Conservation (phyloP, 177 flowering plant species). For the Vitis hybrid region DNA sequence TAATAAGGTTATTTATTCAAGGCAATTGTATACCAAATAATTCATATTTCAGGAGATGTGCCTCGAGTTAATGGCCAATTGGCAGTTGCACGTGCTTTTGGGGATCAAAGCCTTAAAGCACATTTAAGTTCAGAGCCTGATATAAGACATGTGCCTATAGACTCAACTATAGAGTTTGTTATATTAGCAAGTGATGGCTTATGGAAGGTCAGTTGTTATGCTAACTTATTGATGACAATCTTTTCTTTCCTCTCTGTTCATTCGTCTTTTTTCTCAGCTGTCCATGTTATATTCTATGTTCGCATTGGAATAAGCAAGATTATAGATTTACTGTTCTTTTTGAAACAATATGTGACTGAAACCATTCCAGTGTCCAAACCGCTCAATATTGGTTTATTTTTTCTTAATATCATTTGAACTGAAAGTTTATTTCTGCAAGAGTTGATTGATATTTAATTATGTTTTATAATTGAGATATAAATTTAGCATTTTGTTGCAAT, state of each 20-base stretch:
- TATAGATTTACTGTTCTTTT: not conserved
- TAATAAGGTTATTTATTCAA: not conserved
- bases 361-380: not conserved
- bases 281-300: not conserved
- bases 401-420: too few species aligned
- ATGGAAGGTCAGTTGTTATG: constrained; percentile 65
- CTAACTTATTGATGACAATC: not conserved
- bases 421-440: too few species aligned
- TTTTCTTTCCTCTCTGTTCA: not conserved
- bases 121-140: constrained; percentile 84
- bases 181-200: constrained; percentile 83
- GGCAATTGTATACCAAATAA: not conserved
- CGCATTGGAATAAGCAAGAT: not conserved
- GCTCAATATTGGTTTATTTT: too few species aligned
- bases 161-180: constrained; percentile 44
- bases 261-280: not conserved
- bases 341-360: not conserved
- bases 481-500: too few species aligned
- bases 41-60: constrained; percentile 62
- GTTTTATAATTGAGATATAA: too few species aligned
- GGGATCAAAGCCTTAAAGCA: constrained; percentile 74
- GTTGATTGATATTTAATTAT: too few species aligned
- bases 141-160: constrained; percentile 46
- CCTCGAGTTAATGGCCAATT: constrained; percentile 86
- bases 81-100: constrained; percentile 88